Percentiles rank a stretch among this genome's conserved stretches.
Evolutionary conservation across 2,329 filamentous ascomycete genomes (phyloP).

Genomic region (Dissoconium aciculare): DNA sequence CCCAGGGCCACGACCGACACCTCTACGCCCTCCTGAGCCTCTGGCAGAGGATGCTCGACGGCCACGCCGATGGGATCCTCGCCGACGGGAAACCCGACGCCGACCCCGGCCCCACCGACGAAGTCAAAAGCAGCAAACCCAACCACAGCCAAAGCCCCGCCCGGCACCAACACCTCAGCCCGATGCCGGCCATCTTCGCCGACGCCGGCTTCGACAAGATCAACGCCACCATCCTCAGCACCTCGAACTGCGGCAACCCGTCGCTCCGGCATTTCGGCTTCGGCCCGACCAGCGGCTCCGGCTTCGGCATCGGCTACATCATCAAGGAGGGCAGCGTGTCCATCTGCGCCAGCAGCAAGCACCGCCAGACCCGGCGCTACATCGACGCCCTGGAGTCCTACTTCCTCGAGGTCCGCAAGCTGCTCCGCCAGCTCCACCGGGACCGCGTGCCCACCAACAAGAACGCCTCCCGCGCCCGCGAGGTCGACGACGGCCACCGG

Average conservation of each 20-base stretch:
- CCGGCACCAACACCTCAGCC: conserved; percentile 30
- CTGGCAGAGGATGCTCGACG: conserved; percentile 80
- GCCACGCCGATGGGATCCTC: conserved; percentile 38
- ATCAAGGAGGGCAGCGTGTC: conserved; percentile 89
- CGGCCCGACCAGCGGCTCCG: conserved; percentile 81
- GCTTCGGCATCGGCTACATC: conserved; percentile 96
- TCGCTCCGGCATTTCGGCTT: conserved; percentile 92
- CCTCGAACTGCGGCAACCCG: conserved; percentile 97
- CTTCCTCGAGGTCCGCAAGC: conserved; percentile 73
- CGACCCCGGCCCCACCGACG: conserved; percentile 44
- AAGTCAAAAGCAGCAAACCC: conserved; percentile 35
- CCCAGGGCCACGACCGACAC: conserved; percentile 80
- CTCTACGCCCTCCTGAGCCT: conserved; percentile 87
- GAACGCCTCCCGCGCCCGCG: conserved; percentile 42
- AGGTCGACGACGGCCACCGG: conserved; percentile 41
- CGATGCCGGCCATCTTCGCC: conserved; percentile 66
- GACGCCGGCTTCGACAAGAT: conserved; percentile 88
- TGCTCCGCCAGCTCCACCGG: conserved; percentile 55
- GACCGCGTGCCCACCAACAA: conserved; percentile 39
- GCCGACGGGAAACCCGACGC: conserved; percentile 4
- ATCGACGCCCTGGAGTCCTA: conserved; percentile 83
- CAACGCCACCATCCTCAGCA: conserved; percentile 86
- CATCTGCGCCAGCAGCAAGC: conserved; percentile 85
- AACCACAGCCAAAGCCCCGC: conserved; percentile 35
- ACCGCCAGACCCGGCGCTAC: conserved; percentile 81